A percentile compares a stretch with the other conserved stretches of the same genome.
phyloP scores from a whole-genome alignment of 176 grass and related monocot species.

The Oryza meyeriana region DNA sequence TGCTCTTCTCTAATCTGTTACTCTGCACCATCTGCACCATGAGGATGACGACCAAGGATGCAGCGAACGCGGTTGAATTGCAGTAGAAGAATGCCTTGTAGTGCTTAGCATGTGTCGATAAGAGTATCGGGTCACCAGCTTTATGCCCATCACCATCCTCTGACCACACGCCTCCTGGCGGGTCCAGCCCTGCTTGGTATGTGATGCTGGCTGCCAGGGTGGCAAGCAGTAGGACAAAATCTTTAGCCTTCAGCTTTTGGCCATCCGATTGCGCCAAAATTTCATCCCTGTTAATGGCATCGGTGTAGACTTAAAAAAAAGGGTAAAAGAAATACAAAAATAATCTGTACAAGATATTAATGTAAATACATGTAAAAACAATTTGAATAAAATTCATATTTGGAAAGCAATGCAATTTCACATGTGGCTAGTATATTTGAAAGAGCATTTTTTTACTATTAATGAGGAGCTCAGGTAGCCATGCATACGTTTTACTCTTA shows the following conservation, averaged over 20 bases:
- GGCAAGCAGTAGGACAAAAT: conserved; percentile 32
- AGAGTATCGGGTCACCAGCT: conserved; percentile 24
- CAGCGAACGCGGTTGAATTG: conserved; percentile 43
- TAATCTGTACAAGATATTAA: too few species aligned
- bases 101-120: not conserved
- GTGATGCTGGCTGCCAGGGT: conserved; percentile 40
- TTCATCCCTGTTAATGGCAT: too few species aligned
- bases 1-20: not conserved
- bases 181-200: conserved; percentile 43
- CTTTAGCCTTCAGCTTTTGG: not conserved
- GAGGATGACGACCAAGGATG: conserved; percentile 40
- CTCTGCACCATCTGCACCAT: conserved; percentile 9
- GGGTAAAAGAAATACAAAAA: too few species aligned
- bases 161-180: conserved; percentile 39
- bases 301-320: too few species aligned
- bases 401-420: too few species aligned
- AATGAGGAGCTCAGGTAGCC: too few species aligned
- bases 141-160: not conserved
- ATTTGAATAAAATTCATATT: too few species aligned
- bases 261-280: too few species aligned
- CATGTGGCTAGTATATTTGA: too few species aligned
- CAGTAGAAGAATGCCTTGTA: conserved; percentile 48
- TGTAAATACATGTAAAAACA: too few species aligned
- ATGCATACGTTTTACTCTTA: too few species aligned
- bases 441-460: too few species aligned